A percentile compares a stretch with the other conserved stretches of the same genome.
phyloP scores from a whole-genome alignment of 768 basidiomycete species.

The Xerocomus spinulosus region DNA sequence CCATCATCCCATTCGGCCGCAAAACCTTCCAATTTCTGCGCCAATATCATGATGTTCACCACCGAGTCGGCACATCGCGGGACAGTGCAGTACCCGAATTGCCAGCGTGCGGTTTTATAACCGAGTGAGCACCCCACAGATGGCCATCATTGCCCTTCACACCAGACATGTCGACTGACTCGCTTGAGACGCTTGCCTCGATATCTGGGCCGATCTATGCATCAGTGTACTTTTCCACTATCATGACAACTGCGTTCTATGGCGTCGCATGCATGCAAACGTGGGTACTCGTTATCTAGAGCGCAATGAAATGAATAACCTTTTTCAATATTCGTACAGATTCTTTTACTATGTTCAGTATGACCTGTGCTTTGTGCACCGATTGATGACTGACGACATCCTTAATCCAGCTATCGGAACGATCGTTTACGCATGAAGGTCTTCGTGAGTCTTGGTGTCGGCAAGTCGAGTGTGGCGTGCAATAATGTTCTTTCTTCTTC shows the following conservation, averaged over 20 bases:
- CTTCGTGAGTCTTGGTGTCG: not conserved
- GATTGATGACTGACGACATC: not conserved
- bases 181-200: not conserved
- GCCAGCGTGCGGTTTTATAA: too few species aligned
- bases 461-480: not conserved
- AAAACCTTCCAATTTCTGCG: too few species aligned
- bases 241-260: not conserved
- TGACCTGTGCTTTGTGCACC: not conserved
- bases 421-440: not conserved
- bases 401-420: not conserved
- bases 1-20: too few species aligned
- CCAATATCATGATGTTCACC: too few species aligned
- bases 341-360: constrained; percentile 1
- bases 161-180: not conserved
- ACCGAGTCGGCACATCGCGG: too few species aligned
- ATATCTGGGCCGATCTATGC: not conserved
- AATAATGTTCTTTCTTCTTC: not conserved
- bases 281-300: not conserved
- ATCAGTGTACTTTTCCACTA: not conserved
- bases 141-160: too few species aligned
- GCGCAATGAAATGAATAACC: too few species aligned
- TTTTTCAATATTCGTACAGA: not conserved
- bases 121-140: too few species aligned
- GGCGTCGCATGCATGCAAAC: constrained; percentile 1
- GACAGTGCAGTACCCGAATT: too few species aligned